Conservation (phyloP, 2,329 filamentous ascomycete genomes). For the Podosphaera aphanis region DNA sequence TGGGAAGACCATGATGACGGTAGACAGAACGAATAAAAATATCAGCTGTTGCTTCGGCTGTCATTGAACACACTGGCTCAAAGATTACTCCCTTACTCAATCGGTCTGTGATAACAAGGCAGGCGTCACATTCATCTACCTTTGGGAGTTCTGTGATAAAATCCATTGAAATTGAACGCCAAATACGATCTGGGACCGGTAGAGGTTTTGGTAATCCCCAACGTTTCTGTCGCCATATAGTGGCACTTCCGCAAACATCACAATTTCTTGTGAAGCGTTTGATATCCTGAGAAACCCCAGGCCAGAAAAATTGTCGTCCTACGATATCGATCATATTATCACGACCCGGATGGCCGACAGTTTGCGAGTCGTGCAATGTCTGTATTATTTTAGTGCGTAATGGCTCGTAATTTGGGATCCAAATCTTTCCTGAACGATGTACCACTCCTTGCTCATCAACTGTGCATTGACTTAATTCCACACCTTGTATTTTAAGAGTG, state of each 20-base stretch:
- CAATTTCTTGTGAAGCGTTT: background rate
- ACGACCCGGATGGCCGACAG: background rate
- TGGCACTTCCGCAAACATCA: background rate
- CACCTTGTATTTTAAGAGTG: background rate
- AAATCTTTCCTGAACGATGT: background rate
- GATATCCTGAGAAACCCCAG: background rate
- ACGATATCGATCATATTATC: background rate
- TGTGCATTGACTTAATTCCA: background rate
- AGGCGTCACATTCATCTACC: background rate
- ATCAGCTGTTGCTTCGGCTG: background rate
- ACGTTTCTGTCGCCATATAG: background rate
- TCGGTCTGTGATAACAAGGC: background rate
- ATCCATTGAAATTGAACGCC: conserved; percentile 2
- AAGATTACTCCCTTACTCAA: background rate
- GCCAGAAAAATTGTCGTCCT: background rate
- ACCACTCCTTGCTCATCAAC: background rate
- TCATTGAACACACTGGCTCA: background rate
- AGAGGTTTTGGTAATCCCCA: background rate
- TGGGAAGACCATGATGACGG: background rate
- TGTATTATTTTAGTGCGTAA: background rate
- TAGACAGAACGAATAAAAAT: background rate
- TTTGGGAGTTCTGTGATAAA: background rate
- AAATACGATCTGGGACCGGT: background rate
- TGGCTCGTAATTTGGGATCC: background rate
- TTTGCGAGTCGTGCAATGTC: background rate